Evolutionary conservation across 768 basidiomycete species (phyloP), one percentile per base, ranked within the genome.

Genomic region (Rhizopogon rudus): DNA sequence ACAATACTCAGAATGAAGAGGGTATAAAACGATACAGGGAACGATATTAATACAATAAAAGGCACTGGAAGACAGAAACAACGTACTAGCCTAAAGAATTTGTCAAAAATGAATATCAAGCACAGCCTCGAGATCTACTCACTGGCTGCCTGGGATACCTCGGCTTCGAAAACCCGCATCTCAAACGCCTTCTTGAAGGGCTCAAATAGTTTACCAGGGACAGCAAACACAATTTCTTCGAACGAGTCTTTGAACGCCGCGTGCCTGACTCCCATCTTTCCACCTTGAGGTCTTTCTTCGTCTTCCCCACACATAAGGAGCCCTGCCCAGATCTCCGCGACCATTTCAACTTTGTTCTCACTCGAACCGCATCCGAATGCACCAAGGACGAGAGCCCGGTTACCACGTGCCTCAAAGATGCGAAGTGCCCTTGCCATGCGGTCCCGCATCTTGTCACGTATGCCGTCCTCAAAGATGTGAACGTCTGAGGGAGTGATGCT

Each of bases 311-410:
- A 75, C 5, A 71, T 69, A 16, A 80, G 63, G 13, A 80, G 59
- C 63, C 77, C 75, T 13, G 78, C 76, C 77, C 78, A 79, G 28
- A 77, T 69, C 45, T 67, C 63, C 16, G 75, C 76, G 28, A 80
- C 67, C 62, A 67, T 70, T 49, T 72, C 72, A 35, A 76, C 69
- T 9, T 53, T 67, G 59, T 80, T 80, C 61, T 72, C 64, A 60
- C 67, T 72, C 14, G 68, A 72, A 20, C 75, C 75, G 49, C 75
- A 77, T 16, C 77, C 78, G 53, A 79, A 79, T 14, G 72, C 73
- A 51, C 78, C 78, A 2, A 79, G 67, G 9, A 80, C 66, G 31
- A 80, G 60, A 0, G 65, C 64, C 14, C 64, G 67, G 58, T 77
- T 65, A 28, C 76, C 75, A 14, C 66, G 64, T 22, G 68, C 66